Conservation (phyloP, 164 flowering plant genomes). For the Macadamia integrifolia region DNA sequence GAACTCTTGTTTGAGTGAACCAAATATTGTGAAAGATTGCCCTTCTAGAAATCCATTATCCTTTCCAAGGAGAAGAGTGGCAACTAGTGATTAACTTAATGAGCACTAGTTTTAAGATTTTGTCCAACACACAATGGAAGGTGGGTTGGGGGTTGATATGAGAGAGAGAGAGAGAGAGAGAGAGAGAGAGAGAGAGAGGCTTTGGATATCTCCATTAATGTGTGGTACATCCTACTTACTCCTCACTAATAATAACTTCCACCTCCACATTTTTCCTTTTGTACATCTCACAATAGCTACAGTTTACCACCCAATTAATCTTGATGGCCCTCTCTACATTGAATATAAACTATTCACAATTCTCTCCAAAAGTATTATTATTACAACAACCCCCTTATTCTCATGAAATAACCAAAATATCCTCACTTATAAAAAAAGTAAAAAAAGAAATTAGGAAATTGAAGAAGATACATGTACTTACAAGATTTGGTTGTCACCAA, state of each 20-base stretch:
- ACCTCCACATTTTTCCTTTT: conserved; percentile 12
- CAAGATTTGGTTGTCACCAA: conserved; percentile 12
- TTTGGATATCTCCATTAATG: conserved; percentile 6
- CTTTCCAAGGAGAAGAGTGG: no score
- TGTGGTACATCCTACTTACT: conserved; percentile 11
- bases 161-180: conserved; percentile 10
- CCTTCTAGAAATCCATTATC: background rate
- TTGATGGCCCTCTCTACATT: conserved; percentile 4
- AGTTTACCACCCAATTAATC: conserved; percentile 21
- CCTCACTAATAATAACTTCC: conserved; percentile 19
- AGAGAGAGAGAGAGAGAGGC: conserved; percentile 16
- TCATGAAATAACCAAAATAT: conserved; percentile 10
- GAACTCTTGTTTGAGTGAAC: conserved; percentile 4
- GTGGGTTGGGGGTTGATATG: no score
- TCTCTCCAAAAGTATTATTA: conserved; percentile 19
- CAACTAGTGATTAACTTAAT: no score
- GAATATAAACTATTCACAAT: conserved; percentile 22
- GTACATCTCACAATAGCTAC: conserved; percentile 21
- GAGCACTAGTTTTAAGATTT: no score
- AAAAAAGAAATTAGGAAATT: no score
- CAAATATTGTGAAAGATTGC: background rate
- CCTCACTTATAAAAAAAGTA: conserved; percentile 10
- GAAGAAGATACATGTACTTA: conserved; percentile 7
- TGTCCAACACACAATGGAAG: background rate
- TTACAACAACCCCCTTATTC: conserved; percentile 8